Evolutionary conservation across 2,329 filamentous ascomycete species (phyloP).

Genomic region (Blastomyces emzantsi): DNA sequence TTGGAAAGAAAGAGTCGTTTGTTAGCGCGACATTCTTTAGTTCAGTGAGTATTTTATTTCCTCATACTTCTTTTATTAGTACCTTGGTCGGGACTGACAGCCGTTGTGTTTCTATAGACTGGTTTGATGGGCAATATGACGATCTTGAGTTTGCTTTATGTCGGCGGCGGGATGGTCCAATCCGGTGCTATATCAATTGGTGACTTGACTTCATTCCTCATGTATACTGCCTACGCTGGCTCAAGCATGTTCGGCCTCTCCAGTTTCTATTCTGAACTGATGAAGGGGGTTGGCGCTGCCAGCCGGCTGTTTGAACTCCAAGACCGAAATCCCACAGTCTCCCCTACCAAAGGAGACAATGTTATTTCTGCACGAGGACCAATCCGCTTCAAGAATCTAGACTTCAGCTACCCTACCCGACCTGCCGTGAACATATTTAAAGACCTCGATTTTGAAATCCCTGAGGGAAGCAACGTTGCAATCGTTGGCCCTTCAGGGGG

Average conservation of each 20-base stretch:
- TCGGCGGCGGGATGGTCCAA: conserved; percentile 84
- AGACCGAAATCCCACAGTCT: conserved; percentile 76
- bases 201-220: conserved; percentile 91
- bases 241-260: conserved; percentile 90
- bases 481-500: conserved; percentile 95
- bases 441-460: conserved; percentile 79
- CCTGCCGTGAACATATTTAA: conserved; percentile 89
- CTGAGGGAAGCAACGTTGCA: conserved; percentile 86
- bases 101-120: conserved; percentile 46
- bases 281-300: conserved; percentile 98
- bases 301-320: conserved; percentile 92
- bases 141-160: conserved; percentile 79
- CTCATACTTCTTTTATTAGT: background rate
- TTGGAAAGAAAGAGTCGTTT: conserved; percentile 78
- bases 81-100: background rate
- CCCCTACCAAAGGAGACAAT: conserved; percentile 69
- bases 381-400: conserved; percentile 78
- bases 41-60: conserved; percentile 32
- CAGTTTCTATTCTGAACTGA: conserved; percentile 94
- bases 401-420: conserved; percentile 86
- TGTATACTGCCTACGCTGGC: conserved; percentile 86
- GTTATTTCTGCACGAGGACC: conserved; percentile 78
- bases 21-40: conserved; percentile 88
- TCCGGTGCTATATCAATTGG: conserved; percentile 79
- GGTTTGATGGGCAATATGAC: conserved; percentile 96